Evolutionary conservation across 768 basidiomycete genomes (phyloP).

Genomic region (Tylopilus sp.): DNA sequence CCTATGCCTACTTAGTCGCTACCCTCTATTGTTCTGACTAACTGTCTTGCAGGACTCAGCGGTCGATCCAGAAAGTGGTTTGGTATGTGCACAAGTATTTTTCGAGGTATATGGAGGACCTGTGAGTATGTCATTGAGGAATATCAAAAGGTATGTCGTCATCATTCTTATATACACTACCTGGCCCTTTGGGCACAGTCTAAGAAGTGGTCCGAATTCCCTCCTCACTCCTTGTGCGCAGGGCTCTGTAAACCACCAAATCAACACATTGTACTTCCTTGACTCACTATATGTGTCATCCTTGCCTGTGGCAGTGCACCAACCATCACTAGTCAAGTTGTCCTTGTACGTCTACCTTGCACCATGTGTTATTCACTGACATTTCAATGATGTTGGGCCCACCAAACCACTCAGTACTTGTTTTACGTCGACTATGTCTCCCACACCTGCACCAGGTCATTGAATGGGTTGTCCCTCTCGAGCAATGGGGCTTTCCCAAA

Average conservation of each 20-base stretch:
- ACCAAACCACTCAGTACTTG: constrained; percentile 38
- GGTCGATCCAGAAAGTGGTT: constrained; percentile 86
- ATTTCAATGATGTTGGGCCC: constrained; percentile 21
- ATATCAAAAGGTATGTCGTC: constrained; percentile 67
- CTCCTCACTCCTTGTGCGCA: constrained; percentile 26
- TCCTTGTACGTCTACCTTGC: constrained; percentile 16
- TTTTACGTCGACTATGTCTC: constrained; percentile 77
- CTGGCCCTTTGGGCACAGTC: too few relatives aligned
- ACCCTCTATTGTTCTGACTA: too few relatives aligned
- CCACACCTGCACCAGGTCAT: constrained; percentile 74
- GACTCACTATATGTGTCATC: constrained; percentile 84
- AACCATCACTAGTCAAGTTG: constrained; percentile 25
- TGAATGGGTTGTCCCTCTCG: constrained; percentile 82
- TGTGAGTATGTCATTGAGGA: constrained; percentile 92
- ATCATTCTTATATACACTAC: too few relatives aligned
- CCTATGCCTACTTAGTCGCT: too few relatives aligned
- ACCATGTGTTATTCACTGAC: not conserved
- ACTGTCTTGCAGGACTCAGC: constrained; percentile 56
- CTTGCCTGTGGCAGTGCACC: constrained; percentile 59
- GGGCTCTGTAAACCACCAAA: constrained; percentile 88
- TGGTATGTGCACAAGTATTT: constrained; percentile 83
- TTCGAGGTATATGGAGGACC: constrained; percentile 79
- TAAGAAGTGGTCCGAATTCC: not conserved
- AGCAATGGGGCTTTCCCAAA: constrained; percentile 85
- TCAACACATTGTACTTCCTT: constrained; percentile 89